Evolutionary conservation across 495 filamentous ascomycete species (phyloP), one percentile per base, ranked within the genome.

Genomic region (Xylaria castorea): DNA sequence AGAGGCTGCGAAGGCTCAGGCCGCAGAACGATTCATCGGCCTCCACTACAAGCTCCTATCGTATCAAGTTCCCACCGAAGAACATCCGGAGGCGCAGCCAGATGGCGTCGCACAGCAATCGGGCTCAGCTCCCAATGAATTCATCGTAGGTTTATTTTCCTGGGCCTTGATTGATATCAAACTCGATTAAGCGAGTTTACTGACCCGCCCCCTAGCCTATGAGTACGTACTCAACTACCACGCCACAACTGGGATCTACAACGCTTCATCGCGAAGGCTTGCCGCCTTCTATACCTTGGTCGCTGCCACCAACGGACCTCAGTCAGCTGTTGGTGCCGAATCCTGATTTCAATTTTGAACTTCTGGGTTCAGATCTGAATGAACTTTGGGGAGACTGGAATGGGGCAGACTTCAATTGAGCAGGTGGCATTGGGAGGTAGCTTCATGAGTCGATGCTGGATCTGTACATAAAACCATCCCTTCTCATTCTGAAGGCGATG

Each of bases 31-130:
- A 11, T 80, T 81, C 62, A 78, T 81, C 51, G 74, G 72, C 25
- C 38, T 81, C 20, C 77, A 80, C 65, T 80, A 78, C 63, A 79
- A 78, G 55, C 73, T 87, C 40, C 68, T 84, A 16, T 80, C 84
- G 1, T 82, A 81, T 30, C 83, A 84, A 73, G 82, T 85, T 12
- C 76, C 80, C 32, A 80, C 80, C 12, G 70, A 72, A 57, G 74
- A 63, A 51, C 73, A 77, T 44, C 75, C 68, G 46, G 71, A 57
- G 30, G 36, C 72, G 16, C 71, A 71, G 18, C 53, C 62, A 25
- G 66, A 67, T 60, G 42, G 71, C 3, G 72, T 72, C 32, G 65
- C 66, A 34, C 73, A 70, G n/a, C 77, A 73, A 44, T 50, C 73
- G 55, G 70, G 38, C 70, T 74, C 73, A 66, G 71, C 74, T 30